Conservation (phyloP, 257 asterid genomes). For the Nicotiana paniculata region DNA sequence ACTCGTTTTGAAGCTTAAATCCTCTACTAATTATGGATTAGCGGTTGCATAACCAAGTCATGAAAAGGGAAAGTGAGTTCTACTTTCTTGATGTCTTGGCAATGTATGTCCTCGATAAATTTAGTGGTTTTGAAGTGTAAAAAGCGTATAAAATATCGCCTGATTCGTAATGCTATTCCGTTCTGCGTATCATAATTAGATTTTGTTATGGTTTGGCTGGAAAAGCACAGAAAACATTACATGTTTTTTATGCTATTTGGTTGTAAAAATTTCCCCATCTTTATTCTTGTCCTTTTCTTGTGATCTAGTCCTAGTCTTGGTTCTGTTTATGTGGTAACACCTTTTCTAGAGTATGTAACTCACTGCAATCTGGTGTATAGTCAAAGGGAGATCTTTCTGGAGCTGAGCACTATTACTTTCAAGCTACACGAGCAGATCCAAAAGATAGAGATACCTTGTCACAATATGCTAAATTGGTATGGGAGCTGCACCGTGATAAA, state of each 20-base stretch:
- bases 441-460: slow-evolving; percentile 47
- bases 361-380: slow-evolving; percentile 23
- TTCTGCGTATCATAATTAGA: not conserved
- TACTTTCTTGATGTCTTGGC: not conserved
- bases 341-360: not conserved
- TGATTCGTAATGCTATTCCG: too few species aligned
- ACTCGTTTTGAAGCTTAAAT: not conserved
- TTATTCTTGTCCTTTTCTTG: not conserved
- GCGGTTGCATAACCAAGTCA: not conserved
- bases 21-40: not conserved
- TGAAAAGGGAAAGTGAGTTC: not conserved
- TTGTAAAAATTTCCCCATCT: not conserved
- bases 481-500: slow-evolving; percentile 62
- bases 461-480: slow-evolving; percentile 57
- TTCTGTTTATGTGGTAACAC: not conserved
- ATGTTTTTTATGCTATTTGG: not conserved
- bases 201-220: not conserved
- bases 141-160: not conserved
- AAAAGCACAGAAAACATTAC: not conserved
- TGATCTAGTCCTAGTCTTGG: not conserved
- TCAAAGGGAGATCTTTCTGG: slow-evolving; percentile 54
- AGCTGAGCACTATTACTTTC: slow-evolving; percentile 62
- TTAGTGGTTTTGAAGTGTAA: not conserved
- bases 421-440: slow-evolving; percentile 64
- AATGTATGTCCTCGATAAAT: not conserved